Evolutionary conservation across 2,329 filamentous ascomycete species (phyloP).

Genomic region (Dactylellina haptotyla): DNA sequence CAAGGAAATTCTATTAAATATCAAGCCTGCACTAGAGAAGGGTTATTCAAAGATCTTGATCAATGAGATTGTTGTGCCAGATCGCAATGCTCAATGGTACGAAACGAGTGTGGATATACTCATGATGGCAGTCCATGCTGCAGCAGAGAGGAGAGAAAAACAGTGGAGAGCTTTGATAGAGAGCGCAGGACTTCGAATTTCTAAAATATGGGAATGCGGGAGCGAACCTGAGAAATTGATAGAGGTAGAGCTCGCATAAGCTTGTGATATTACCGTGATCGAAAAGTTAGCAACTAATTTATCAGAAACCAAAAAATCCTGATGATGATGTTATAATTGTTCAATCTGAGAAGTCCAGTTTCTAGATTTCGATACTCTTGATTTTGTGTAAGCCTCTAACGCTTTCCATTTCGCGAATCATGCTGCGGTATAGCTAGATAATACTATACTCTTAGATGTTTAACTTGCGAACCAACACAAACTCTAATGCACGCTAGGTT

Average conservation of each 20-base stretch:
- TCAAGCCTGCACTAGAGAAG: conserved; percentile 59
- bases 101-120: conserved; percentile 61
- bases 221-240: conserved; percentile 14
- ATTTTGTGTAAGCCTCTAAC: too few relatives aligned
- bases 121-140: conserved; percentile 62
- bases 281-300: too few relatives aligned
- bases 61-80: conserved; percentile 63
- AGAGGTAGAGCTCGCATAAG: conserved; percentile 13
- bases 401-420: too few relatives aligned
- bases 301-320: too few relatives aligned
- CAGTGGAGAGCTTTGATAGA: conserved; percentile 61
- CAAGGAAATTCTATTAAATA: conserved; percentile 59
- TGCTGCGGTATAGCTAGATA: too few relatives aligned
- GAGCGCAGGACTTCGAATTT: conserved; percentile 60
- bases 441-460: too few relatives aligned
- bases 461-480: too few relatives aligned
- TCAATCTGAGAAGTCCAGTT: too few relatives aligned
- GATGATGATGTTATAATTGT: too few relatives aligned
- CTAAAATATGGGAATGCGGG: conserved; percentile 59
- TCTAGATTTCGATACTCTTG: too few relatives aligned
- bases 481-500: too few relatives aligned
- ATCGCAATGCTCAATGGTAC: conserved; percentile 59
- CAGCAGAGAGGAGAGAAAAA: conserved; percentile 62
- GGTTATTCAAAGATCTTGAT: conserved; percentile 63
- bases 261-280: too few relatives aligned